Conservation (phyloP, 176 grass and related monocot species). For the Coix lacrymajobi region DNA sequence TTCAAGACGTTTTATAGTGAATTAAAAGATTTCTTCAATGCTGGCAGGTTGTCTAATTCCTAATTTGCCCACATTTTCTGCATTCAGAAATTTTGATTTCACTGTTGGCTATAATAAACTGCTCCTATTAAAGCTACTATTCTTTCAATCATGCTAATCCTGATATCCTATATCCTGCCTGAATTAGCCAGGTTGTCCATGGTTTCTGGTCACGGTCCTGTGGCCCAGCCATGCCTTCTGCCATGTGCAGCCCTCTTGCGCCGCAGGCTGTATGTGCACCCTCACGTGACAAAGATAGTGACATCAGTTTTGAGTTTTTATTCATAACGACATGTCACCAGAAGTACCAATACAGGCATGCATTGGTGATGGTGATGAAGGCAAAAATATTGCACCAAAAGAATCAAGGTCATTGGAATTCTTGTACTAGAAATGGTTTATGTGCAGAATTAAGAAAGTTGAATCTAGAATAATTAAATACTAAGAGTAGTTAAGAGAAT, state of each 20-base stretch:
- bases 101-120: constrained; percentile 5
- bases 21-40: constrained; percentile 98
- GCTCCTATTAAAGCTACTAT: constrained; percentile 1
- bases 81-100: constrained; percentile 3
- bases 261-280: not conserved
- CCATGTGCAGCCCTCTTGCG: not conserved
- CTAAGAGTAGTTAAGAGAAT: not conserved
- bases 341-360: not conserved
- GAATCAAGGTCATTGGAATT: constrained; percentile 3
- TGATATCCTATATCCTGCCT: not conserved
- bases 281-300: not conserved
- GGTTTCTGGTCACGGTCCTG: not conserved
- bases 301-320: not conserved
- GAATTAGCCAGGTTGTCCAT: not conserved
- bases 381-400: constrained; percentile 11
- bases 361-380: not conserved
- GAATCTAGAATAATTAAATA: not conserved
- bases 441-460: not conserved
- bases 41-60: constrained; percentile 68
- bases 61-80: constrained; percentile 7
- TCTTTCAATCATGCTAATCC: not conserved
- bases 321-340: not conserved
- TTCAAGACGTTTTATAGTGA: constrained; percentile 88
- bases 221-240: not conserved
- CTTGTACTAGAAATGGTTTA: constrained; percentile 6